These are phyloP conservation scores for Fusarium sp. DNA, from an alignment of 2,329 filamentous ascomycete genomes.

Conservation along the genomic window DNA sequence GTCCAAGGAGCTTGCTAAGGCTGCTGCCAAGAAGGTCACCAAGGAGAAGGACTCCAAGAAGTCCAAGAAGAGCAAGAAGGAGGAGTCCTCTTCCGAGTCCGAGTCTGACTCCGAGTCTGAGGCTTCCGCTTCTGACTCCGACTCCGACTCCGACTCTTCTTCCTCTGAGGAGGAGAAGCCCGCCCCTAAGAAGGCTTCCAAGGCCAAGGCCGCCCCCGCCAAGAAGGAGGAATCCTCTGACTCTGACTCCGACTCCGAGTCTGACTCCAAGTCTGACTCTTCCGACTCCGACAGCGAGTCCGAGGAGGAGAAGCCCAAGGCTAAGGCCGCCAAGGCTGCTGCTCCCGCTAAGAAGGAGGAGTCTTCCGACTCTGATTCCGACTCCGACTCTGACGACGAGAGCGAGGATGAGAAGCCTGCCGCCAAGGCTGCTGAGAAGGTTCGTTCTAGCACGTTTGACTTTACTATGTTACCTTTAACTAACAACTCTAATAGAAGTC, in stretches of 20 bases:
- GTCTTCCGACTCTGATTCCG: slow-evolving; percentile 50
- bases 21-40: slow-evolving; percentile 63
- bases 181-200: slow-evolving; percentile 52
- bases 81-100: slow-evolving; percentile 56
- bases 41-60: slow-evolving; percentile 62
- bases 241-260: slow-evolving; percentile 49
- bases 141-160: slow-evolving; percentile 50
- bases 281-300: slow-evolving; percentile 50
- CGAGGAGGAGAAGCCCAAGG: slow-evolving; percentile 51
- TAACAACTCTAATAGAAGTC: slow-evolving; percentile 45
- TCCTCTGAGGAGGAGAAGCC: slow-evolving; percentile 53
- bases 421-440: slow-evolving; percentile 45
- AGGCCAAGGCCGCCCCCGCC: slow-evolving; percentile 48
- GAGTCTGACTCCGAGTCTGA: slow-evolving; percentile 56
- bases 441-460: slow-evolving; percentile 31
- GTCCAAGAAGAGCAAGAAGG: slow-evolving; percentile 63
- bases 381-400: slow-evolving; percentile 53
- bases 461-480: neutral
- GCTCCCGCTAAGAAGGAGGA: slow-evolving; percentile 42
- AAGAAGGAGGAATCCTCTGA: slow-evolving; percentile 49
- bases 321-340: slow-evolving; percentile 44
- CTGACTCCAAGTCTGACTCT: slow-evolving; percentile 49
- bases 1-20: slow-evolving; percentile 75
- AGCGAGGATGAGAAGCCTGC: slow-evolving; percentile 52
- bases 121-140: slow-evolving; percentile 52